phyloP scores from a whole-genome alignment of 2,329 filamentous ascomycete species.

The Hypoxylon sp. region DNA sequence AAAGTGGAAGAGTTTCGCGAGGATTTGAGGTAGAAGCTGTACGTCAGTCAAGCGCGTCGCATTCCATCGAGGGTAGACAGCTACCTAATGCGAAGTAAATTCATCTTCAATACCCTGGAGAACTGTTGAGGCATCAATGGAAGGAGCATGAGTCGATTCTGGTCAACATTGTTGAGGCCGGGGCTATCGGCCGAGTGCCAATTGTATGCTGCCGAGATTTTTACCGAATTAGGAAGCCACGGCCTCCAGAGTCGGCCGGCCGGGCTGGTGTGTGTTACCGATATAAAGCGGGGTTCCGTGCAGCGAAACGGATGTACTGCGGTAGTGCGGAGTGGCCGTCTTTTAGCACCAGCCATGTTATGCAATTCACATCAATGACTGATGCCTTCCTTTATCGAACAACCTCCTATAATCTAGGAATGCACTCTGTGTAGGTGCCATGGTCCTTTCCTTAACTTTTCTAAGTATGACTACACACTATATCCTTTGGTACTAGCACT shows the following conservation, averaged over 20 bases:
- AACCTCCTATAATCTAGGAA: not conserved
- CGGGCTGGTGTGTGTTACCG: slow-evolving; percentile 1
- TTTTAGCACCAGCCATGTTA: not conserved
- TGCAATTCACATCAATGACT: not conserved
- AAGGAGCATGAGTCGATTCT: not conserved
- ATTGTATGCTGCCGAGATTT: not conserved
- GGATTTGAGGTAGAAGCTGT: not conserved
- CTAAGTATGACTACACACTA: too few species aligned
- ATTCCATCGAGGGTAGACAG: not conserved
- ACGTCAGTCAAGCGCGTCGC: not conserved
- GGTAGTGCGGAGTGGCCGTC: not conserved
- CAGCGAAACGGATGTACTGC: not conserved
- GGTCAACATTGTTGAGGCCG: not conserved
- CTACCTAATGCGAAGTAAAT: not conserved
- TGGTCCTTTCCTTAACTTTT: too few species aligned
- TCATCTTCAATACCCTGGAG: not conserved
- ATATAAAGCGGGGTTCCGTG: not conserved
- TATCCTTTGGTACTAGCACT: too few species aligned
- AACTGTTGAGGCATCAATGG: not conserved
- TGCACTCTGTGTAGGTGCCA: not conserved
- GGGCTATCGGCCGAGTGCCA: not conserved
- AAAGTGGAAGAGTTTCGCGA: not conserved
- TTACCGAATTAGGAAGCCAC: slow-evolving; percentile 18
- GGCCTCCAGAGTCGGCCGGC: not conserved
- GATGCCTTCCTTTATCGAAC: not conserved